phyloP scores from a whole-genome alignment of 2,329 filamentous ascomycete species.

The Sporothrix phasma region DNA sequence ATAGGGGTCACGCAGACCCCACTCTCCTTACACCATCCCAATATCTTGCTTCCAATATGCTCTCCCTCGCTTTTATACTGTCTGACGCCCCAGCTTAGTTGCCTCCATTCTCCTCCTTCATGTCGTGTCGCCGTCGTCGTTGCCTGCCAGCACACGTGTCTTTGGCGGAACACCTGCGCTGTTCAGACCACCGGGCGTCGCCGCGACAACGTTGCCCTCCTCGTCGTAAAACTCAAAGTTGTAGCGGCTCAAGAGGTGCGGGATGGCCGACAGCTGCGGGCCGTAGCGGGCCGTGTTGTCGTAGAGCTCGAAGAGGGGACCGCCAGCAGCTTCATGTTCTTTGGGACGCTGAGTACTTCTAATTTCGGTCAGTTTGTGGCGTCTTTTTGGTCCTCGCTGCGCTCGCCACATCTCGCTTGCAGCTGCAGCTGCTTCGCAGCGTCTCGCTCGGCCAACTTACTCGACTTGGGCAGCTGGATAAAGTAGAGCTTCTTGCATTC shows the following conservation, averaged over 20 bases:
- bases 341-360: conserved; percentile 94
- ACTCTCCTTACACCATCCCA: not conserved
- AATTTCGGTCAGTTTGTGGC: conserved; percentile 6
- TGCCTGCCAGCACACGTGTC: conserved; percentile 53
- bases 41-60: not conserved
- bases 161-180: conserved; percentile 43
- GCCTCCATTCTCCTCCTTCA: conserved; percentile 29
- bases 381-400: not conserved
- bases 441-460: conserved; percentile 43
- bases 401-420: not conserved
- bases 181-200: conserved; percentile 61
- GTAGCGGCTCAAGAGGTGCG: conserved; percentile 86
- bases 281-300: conserved; percentile 94
- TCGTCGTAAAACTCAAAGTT: conserved; percentile 98
- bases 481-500: conserved; percentile 99
- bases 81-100: not conserved
- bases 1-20: not conserved
- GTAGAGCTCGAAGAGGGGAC: conserved; percentile 94
- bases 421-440: not conserved
- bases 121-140: conserved; percentile 52
- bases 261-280: conserved; percentile 90
- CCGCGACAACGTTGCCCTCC: conserved; percentile 73
- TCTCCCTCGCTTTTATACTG: not conserved
- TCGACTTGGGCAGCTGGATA: conserved; percentile 84
- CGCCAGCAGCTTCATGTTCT: conserved; percentile 98